Evolutionary conservation across 2,329 filamentous ascomycete species (phyloP).

Genomic region (Fusarium phyllophilum): DNA sequence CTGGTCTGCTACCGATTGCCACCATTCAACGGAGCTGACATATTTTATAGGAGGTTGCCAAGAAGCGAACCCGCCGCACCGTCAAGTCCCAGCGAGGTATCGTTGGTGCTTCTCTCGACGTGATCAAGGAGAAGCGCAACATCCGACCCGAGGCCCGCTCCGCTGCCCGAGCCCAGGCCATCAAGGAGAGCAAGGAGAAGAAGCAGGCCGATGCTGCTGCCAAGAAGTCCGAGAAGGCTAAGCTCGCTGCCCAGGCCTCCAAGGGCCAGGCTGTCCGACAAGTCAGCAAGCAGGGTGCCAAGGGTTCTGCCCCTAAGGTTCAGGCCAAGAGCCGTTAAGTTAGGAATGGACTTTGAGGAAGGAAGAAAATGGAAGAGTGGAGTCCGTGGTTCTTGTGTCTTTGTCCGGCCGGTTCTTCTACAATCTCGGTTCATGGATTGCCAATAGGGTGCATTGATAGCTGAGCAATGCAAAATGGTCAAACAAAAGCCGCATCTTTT

Average conservation of each 20-base stretch:
- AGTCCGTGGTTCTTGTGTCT: slow-evolving; percentile 57
- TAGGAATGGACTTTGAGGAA: slow-evolving; percentile 29
- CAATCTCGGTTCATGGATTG: slow-evolving; percentile 55
- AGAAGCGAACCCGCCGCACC: slow-evolving; percentile 98
- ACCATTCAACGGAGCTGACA: slow-evolving; percentile 52
- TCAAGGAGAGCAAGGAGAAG: slow-evolving; percentile 99
- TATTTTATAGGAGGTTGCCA: slow-evolving; percentile 89
- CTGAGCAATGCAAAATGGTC: slow-evolving; percentile 53
- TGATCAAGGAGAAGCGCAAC: slow-evolving; percentile 98
- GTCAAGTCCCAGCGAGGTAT: slow-evolving; percentile 99
- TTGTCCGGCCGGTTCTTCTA: slow-evolving; percentile 55
- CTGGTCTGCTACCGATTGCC: not conserved
- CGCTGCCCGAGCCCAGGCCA: slow-evolving; percentile 87
- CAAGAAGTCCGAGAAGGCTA: slow-evolving; percentile 99
- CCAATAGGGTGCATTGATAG: slow-evolving; percentile 56
- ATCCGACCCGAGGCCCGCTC: slow-evolving; percentile 95
- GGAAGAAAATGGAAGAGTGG: slow-evolving; percentile 46
- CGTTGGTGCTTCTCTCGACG: slow-evolving; percentile 98
- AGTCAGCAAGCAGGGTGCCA: slow-evolving; percentile 96
- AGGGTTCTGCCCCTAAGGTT: slow-evolving; percentile 88
- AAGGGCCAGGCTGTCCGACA: slow-evolving; percentile 84
- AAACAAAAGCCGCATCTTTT: slow-evolving; percentile 34
- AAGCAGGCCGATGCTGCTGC: slow-evolving; percentile 84
- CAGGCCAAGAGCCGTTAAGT: slow-evolving; percentile 81
- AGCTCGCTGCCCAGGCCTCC: slow-evolving; percentile 78